Percentiles rank a stretch among this genome's conserved stretches.
These are phyloP conservation scores for Saccharata proteae DNA, from an alignment of 2,329 filamentous ascomycete genomes.

Conservation along the genomic window DNA sequence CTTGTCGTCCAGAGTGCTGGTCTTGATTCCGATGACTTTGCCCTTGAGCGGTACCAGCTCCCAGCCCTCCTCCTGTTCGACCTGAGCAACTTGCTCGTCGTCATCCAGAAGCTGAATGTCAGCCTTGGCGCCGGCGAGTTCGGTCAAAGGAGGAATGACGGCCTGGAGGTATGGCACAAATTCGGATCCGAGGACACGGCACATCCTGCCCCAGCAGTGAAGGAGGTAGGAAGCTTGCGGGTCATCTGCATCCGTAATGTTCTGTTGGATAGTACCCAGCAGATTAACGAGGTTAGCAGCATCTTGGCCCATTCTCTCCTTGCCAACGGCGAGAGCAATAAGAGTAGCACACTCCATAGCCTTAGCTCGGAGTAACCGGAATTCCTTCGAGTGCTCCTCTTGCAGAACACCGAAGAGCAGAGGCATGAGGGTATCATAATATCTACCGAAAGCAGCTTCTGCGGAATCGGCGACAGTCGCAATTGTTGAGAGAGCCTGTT, in stretches of 20 bases:
- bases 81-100: slow-evolving; percentile 82
- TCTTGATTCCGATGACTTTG: slow-evolving; percentile 97
- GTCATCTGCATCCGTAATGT: slow-evolving; percentile 79
- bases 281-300: slow-evolving; percentile 79
- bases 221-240: slow-evolving; percentile 94
- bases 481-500: slow-evolving; percentile 94
- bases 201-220: slow-evolving; percentile 99
- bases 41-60: slow-evolving; percentile 93
- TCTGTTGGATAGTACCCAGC: slow-evolving; percentile 69
- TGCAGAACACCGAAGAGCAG: slow-evolving; percentile 80
- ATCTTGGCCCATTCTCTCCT: slow-evolving; percentile 79
- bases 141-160: slow-evolving; percentile 87
- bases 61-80: slow-evolving; percentile 94
- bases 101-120: slow-evolving; percentile 95
- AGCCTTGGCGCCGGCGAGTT: slow-evolving; percentile 86
- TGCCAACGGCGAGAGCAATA: slow-evolving; percentile 88
- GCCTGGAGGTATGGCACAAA: slow-evolving; percentile 86
- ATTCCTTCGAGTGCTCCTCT: slow-evolving; percentile 87
- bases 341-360: slow-evolving; percentile 98
- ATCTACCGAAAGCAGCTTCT: slow-evolving; percentile 86
- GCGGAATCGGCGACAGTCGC: slow-evolving; percentile 98
- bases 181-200: slow-evolving; percentile 76
- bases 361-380: slow-evolving; percentile 81
- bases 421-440: slow-evolving; percentile 94
- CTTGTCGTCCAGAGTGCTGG: slow-evolving; percentile 93